Base-by-base conservation (phyloP, 1,139 yeast species). In the Candida sanyaensis region DNA sequence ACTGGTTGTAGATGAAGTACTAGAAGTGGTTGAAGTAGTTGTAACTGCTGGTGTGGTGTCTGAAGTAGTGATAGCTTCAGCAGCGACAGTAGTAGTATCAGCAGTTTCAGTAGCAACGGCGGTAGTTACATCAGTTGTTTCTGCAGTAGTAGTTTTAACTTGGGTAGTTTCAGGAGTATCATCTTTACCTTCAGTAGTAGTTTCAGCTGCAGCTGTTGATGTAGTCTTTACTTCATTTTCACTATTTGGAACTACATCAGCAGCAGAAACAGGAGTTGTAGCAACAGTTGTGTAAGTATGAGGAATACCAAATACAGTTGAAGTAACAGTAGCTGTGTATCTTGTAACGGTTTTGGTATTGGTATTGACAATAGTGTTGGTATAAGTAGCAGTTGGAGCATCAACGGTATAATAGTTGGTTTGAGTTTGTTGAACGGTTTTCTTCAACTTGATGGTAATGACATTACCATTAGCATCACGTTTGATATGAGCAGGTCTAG, bases 241-340 rank as follows among this genome's bases (percentile, higher is more conserved):
- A 44, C 47, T 43, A 37, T 34, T 47, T 8, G 54, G 47, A 46
- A 45, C 17, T 29, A 51, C 54, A 43, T 52, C 51, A 12, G 57
- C 52, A 13, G 56, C 47, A 6, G 53, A 43, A 21, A 50, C 53
- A 7, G 77, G 74, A 29, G 75, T 67, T 27, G 67, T 56, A 12
- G 71, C 73, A 43, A 71, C 73, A 10, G 77, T 72, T 24, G 74
- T 65, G 55, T 56, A 73, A 29, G 75, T 71, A 39, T 62, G 55
- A n/a, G 72, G 70, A 23, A 65, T 60, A 27, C 79, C 79, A 50
- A 68, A 68, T 17, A 75, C 68, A 11, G 78, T 73, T 3, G 72
- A 66, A 6, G 78, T 75, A 40, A 70, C 75, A 6, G 80, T 75
- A 11, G 79, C 78, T 34, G 80, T 75, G 57, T 74, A 75, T 41